Evolutionary conservation across 495 filamentous ascomycete species (phyloP), one percentile per base, ranked within the genome.

Genomic region (Ascobolus immersus): DNA sequence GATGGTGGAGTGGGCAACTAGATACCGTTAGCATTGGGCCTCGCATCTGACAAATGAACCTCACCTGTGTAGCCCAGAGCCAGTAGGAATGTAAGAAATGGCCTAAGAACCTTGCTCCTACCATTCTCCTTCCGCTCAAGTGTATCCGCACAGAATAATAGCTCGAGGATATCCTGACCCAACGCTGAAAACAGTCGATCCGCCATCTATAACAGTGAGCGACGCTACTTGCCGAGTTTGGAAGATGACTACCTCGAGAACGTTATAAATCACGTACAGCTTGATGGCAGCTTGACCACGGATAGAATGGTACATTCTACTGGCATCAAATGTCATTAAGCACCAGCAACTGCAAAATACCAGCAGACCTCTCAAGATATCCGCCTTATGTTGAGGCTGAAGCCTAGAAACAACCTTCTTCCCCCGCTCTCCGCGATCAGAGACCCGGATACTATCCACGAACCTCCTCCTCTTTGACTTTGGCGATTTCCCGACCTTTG

Each of bases 221-320:
- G 30, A 22, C n/a, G 18, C 8, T 17, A 32, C 4, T 4, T 32
- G 20, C 35, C 14, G 22, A 39, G 20, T 15, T 6, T 25, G 13
- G 9, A 21, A 4, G 8, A 4, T 10, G 21, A 1, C 21, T 19
- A 71, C 74, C 53, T 99, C 86, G 3, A 99, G 62, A 20, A 90
- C 77, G 45, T 94, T 94, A 57, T 90, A 94, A 31, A 99, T 93
- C 28, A 93, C 82, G 52, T 94, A 99, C 3, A 99, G 61, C 51
- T 99, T 99, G 55, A 99, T 90, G 5, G 82, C 81, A 4, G 80
- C 79, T 54, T 94, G 89, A 5, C 80, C 86, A 28, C 80, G 71
- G 45, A 99, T 93, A 46, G 80, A 77, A 50, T 99, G 86, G 53
- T 99, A 99, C 79, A 99, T 91, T 22, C 80, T 67, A 49, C 81